These are phyloP conservation scores for Penicillium sp. DNA, from an alignment of 2,329 filamentous ascomycete genomes.

Conservation along the genomic window DNA sequence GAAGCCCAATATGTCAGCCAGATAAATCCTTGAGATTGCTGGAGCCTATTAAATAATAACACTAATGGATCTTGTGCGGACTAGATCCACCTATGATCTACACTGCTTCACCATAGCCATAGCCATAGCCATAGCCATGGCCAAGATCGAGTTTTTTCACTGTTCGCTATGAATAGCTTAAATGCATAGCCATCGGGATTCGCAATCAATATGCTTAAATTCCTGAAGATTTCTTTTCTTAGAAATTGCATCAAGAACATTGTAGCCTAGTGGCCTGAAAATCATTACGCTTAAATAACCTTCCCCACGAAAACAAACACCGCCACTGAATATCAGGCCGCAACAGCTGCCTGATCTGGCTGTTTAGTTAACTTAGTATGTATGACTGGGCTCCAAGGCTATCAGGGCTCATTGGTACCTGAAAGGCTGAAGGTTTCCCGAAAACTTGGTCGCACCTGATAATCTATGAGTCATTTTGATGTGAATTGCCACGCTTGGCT, in stretches of 20 bases:
- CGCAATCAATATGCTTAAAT: neutral
- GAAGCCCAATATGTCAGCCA: neutral
- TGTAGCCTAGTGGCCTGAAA: neutral
- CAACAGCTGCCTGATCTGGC: neutral
- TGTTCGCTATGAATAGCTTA: neutral
- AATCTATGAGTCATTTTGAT: neutral
- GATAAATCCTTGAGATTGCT: neutral
- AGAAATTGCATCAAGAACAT: neutral
- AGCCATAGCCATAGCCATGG: neutral
- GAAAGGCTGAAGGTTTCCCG: neutral
- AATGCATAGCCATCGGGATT: constrained; percentile 1
- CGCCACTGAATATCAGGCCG: neutral
- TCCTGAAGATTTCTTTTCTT: neutral
- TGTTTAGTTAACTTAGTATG: neutral
- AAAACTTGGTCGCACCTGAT: neutral
- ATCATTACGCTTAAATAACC: neutral
- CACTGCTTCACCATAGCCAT: neutral
- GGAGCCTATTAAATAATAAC: constrained; percentile 7
- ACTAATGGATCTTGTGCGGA: neutral
- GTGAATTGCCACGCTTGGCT: neutral
- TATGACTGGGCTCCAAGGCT: neutral
- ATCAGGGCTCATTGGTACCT: neutral
- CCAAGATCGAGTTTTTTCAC: neutral
- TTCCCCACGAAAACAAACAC: neutral
- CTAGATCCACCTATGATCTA: neutral